phyloP scores from a whole-genome alignment of 2,329 filamentous ascomycete species.

The Pseudogymnoascus sp. region DNA sequence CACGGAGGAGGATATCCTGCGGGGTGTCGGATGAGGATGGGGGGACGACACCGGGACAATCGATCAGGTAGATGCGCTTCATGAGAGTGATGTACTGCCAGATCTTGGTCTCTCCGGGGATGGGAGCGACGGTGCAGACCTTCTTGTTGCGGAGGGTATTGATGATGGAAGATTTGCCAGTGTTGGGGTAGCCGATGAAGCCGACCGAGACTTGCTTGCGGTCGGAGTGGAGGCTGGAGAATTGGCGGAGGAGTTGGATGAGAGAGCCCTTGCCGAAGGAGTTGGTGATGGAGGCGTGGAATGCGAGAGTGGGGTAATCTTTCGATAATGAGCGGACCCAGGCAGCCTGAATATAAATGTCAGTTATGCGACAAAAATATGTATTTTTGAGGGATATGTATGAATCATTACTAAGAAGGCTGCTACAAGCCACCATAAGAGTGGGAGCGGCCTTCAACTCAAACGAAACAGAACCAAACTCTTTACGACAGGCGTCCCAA shows the following conservation, averaged over 20 bases:
- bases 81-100: conserved; percentile 97
- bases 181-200: conserved; percentile 71
- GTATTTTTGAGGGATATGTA: conserved; percentile 48
- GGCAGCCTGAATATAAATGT: conserved; percentile 56
- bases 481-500: conserved; percentile 72
- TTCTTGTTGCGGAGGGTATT: conserved; percentile 93
- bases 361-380: conserved; percentile 18
- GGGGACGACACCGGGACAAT: conserved; percentile 93
- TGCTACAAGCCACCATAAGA: conserved; percentile 57
- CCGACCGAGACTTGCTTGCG: conserved; percentile 93
- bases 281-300: conserved; percentile 91
- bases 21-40: conserved; percentile 78
- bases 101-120: conserved; percentile 93
- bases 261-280: conserved; percentile 93
- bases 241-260: conserved; percentile 87
- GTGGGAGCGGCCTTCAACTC: conserved; percentile 89
- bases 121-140: conserved; percentile 86
- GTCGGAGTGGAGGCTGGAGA: conserved; percentile 79
- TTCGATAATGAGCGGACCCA: conserved; percentile 88
- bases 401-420: conserved; percentile 99
- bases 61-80: conserved; percentile 91
- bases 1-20: conserved; percentile 80
- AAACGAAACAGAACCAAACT: conserved; percentile 70
- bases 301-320: conserved; percentile 88
- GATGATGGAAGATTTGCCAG: conserved; percentile 93